Evolutionary conservation across 148 eudicot genomes (phyloP), one percentile per base, ranked within the genome.

Genomic region (Rhododendron simsii): DNA sequence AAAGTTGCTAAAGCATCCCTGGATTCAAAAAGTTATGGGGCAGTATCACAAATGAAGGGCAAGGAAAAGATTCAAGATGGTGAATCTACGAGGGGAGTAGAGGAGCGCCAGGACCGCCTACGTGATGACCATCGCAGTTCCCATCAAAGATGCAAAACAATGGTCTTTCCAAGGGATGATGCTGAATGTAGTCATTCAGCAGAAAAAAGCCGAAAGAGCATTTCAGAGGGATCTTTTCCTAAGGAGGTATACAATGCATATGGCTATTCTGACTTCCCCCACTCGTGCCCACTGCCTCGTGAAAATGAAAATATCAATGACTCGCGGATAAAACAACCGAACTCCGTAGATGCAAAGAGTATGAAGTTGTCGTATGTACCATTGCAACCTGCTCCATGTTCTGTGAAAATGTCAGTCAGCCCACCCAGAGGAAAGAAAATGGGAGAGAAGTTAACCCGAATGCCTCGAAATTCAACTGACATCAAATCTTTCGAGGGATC

Each of bases 31-130:
- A 83, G 81, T 78, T 55, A 85, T 83, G 86, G 86, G 79, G 85
- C 65, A 8, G 82, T 75, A 28, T 81, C 91, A 20, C 45, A 82
- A 77, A 87, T 86, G 57, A 92, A 93, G 85, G 94, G 96, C 81
- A 95, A 90, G 85, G 57, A 69, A 71, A 90, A 88, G 86, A 85
- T 90, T 55, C 89, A 83, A 75, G 90, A 88, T 82, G 84, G 61
- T 30, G 92, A 90, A 80, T 41, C 88, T 80, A 47, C 81, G 61
- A 82, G 61, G 48, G 86, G 89, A 82, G 67, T 80, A 47, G 85
- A 77, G 51, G 88, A 83, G 69, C 82, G 86, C 63, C 87, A 86
- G 85, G 86, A 82, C 63, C 57, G 81, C 26, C 80, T 82, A 86
- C 26, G 61, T 41, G 85, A 53, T 82, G 69, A 48, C 89, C 69